Conservation (phyloP, 129 eudicot genomes). For the Helianthus tuberosus region DNA sequence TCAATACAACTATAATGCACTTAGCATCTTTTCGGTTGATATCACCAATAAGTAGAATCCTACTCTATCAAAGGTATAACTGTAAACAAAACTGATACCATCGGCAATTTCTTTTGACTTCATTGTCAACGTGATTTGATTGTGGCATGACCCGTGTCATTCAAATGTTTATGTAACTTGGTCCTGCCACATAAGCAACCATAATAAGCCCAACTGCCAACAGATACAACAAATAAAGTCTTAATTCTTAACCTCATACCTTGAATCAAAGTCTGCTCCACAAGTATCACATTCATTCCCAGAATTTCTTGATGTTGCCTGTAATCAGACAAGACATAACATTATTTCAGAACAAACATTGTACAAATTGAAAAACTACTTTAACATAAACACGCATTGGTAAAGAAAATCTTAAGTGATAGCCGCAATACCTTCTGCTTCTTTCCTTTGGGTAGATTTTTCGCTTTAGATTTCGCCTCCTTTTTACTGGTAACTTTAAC, state of each 20-base stretch:
- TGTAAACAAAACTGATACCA: slow-evolving; percentile 24
- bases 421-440: slow-evolving; percentile 66
- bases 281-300: slow-evolving; percentile 77
- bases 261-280: slow-evolving; percentile 79
- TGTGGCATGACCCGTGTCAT: slow-evolving; percentile 78
- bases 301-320: slow-evolving; percentile 59
- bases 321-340: slow-evolving; percentile 8
- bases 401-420: neutral
- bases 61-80: slow-evolving; percentile 15
- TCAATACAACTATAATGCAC: neutral
- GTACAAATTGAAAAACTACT: neutral
- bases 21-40: too few species aligned
- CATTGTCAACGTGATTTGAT: slow-evolving; percentile 54
- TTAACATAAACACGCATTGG: neutral
- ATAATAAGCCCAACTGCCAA: slow-evolving; percentile 6
- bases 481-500: slow-evolving; percentile 54
- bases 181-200: slow-evolving; percentile 51
- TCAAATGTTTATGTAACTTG: slow-evolving; percentile 79
- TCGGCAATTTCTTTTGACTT: slow-evolving; percentile 1
- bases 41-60: slow-evolving; percentile 14
- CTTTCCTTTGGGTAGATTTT: slow-evolving; percentile 54
- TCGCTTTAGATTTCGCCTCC: slow-evolving; percentile 50
- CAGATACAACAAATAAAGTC: slow-evolving; percentile 2
- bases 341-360: too few species aligned
- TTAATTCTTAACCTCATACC: slow-evolving; percentile 47